Evolutionary conservation across 2,329 filamentous ascomycete genomes (phyloP).

Genomic region (Lachnum nothofagi): DNA sequence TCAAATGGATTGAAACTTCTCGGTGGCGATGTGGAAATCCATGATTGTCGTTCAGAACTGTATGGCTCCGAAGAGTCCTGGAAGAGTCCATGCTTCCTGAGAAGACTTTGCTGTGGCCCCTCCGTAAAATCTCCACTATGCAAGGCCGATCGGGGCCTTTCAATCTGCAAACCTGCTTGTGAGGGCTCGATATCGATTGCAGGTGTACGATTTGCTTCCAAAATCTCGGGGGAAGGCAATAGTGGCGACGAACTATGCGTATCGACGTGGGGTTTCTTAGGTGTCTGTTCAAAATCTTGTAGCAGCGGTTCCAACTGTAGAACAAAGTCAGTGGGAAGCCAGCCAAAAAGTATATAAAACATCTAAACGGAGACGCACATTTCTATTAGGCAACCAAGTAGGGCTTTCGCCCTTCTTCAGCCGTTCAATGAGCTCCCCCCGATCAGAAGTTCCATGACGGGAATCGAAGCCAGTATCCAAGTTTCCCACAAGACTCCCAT

Average conservation of each 20-base stretch:
- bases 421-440: conserved; percentile 75
- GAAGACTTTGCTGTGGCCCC: conserved; percentile 17
- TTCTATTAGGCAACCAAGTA: conserved; percentile 63
- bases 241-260: conserved; percentile 29
- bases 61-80: conserved; percentile 12
- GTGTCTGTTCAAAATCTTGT: conserved; percentile 26
- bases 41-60: conserved; percentile 32
- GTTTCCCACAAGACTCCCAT: conserved; percentile 4
- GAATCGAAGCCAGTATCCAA: conserved; percentile 18
- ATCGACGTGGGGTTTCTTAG: conserved; percentile 20
- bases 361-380: conserved; percentile 40
- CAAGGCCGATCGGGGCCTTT: conserved; percentile 73
- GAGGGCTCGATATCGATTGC: conserved; percentile 40
- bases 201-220: conserved; percentile 29
- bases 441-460: conserved; percentile 43
- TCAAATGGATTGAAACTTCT: conserved; percentile 46
- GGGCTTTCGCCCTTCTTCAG: conserved; percentile 76
- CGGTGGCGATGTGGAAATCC: conserved; percentile 54
- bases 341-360: neutral
- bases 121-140: conserved; percentile 63
- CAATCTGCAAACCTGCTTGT: conserved; percentile 60
- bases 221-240: conserved; percentile 34
- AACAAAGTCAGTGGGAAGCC: conserved; percentile 4
- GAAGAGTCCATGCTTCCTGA: conserved; percentile 8
- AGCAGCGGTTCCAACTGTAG: conserved; percentile 28